These are phyloP conservation scores for Zalaria sp. DNA, from an alignment of 2,329 filamentous ascomycete species.

Conservation along the genomic window DNA sequence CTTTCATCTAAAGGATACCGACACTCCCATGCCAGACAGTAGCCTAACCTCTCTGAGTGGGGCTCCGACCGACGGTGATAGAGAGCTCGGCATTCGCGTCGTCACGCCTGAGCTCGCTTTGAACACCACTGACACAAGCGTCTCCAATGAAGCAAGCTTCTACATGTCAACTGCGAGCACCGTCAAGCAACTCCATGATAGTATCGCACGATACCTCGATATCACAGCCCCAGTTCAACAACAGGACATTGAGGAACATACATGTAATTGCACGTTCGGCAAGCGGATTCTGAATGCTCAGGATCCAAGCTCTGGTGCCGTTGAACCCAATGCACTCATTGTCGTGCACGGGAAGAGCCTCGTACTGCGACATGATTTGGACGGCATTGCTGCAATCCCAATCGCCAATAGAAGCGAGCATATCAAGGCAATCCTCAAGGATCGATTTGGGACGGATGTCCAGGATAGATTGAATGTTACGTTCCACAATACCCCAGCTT, in stretches of 20 bases:
- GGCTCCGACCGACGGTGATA: no score
- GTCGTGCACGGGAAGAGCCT: slow-evolving; percentile 8
- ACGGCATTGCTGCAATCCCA: no score
- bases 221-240: slow-evolving; percentile 5
- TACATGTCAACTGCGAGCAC: slow-evolving; percentile 5
- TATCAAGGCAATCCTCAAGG: no score
- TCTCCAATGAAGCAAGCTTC: slow-evolving; percentile 1
- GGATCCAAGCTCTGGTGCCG: background rate
- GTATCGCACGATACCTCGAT: slow-evolving; percentile 11
- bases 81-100: no score
- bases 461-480: no score
- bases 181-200: slow-evolving; percentile 12
- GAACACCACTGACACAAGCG: background rate
- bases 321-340: slow-evolving; percentile 5
- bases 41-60: no score
- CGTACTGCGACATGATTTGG: no score
- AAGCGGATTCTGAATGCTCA: slow-evolving; percentile 10
- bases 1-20: background rate
- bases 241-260: slow-evolving; percentile 6
- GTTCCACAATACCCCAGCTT: no score
- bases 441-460: no score
- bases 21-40: no score
- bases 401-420: no score
- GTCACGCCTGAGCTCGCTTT: no score
- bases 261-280: slow-evolving; percentile 16